Base-by-base conservation (phyloP, 2,329 filamentous ascomycete species). In the Ilyonectria robusta region DNA sequence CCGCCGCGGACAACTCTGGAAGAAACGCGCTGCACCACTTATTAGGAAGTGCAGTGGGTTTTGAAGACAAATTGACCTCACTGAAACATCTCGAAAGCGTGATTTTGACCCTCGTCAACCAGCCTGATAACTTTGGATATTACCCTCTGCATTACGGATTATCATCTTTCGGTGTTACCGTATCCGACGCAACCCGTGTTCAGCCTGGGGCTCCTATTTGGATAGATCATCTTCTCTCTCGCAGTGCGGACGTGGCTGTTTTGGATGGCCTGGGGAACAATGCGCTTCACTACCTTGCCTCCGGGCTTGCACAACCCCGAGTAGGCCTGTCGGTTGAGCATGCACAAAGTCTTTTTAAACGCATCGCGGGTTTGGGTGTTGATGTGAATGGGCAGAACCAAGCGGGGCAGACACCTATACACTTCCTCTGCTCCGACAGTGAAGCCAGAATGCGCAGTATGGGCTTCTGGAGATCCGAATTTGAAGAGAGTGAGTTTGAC, bases 341-440 rank as follows among this genome's bases (percentile, higher is more conserved):
- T 29, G 42, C 13, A 17, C 40, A n/a, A 37, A 19, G 11, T 13
- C 10, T 40, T 4, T 71, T 72, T 23, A 33, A 58, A 21, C 33
- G 50, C 1, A 67, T 71, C 23, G 42, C 59, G 15, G 21, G 62
- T 3, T 11, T 61, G 44, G 69, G 66, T 19, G 46, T 71, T 2
- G 59, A 71, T 26, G 56, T 73, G 1, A 73, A 73, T 48, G 33
- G 58, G 15, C 26, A 70, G 11, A 73, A 73, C 44, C 57, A 66
- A 1, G 56, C 59, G n/a, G 70, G 66, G 0, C 58, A 70, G 26
- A 66, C 68, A 4, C 71, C 70, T 0, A 35, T 23, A 3, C 69
- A 73, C 19, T 61, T 57, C 9, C 26, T 72, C 33, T 48, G 29
- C 46, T 8, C 21, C 17, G 5, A 29, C 15, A 4, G 1, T 26